Evolutionary conservation across 257 asterid genomes (phyloP), one percentile per base, ranked within the genome.

Genomic region (Salvia splendens): DNA sequence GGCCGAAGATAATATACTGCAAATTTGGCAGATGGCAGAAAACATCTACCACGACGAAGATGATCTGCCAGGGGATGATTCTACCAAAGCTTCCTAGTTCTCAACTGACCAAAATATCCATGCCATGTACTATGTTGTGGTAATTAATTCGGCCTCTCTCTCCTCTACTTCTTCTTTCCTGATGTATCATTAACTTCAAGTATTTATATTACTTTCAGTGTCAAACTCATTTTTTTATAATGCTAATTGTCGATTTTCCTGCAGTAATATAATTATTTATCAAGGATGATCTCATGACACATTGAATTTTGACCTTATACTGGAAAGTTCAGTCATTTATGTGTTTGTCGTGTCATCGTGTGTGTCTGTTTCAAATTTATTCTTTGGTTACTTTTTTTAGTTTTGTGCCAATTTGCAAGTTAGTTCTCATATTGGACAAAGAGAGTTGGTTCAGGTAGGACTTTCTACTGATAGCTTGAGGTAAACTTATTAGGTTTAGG

Each of bases 1-100:
- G 8, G 98, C 97, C 0, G 98, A 89, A 83, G 98, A 92, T 73
- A 92, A 92, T 75, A 89, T 92, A 56, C 88, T 92, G 8, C 98
- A 92, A 71, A 83, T 92, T 54, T 92, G 97, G 98, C 96, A 92
- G 83, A 92, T 92, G 97, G 98, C 97, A 0, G 97, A 92, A 78
- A 89, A 89, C 77, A 87, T 92, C 79, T 89, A 89, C 82, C 97
- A 89, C 9, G 98, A 92, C 5, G 96, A 89, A 64, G 98, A 87
- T 59, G 98, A 92, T 77, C 75, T 92, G 12, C 96, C 95, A 5
- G 91, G 82, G 61, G 93, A 87, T 10, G 95, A 86, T 49, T n/a
- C 90, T 24, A 67, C 80, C 6, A 82, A 74, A 71, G 84, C 67
- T 71, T 33, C 89, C 65, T 89, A 79, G 70, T 6, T 69, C 45